These are phyloP conservation scores for Pseudogymnoascus sp. DNA, from an alignment of 2,329 filamentous ascomycete genomes.

Conservation along the genomic window DNA sequence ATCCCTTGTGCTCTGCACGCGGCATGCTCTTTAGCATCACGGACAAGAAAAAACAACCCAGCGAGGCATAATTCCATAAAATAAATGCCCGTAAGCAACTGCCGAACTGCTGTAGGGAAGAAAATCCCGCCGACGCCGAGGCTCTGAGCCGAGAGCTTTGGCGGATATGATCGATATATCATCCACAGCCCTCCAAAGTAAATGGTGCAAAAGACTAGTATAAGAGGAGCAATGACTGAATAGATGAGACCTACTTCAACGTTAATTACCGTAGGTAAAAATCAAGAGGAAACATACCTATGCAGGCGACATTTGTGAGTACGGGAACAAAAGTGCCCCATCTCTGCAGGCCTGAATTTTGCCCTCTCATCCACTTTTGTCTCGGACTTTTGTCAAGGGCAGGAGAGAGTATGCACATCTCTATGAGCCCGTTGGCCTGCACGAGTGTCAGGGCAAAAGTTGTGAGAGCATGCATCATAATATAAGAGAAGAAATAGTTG, in stretches of 20 bases:
- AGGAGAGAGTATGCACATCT: slow-evolving; percentile 14
- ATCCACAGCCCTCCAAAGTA: slow-evolving; percentile 16
- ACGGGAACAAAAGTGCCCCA: slow-evolving; percentile 14
- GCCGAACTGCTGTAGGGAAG: slow-evolving; percentile 2
- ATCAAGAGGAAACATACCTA: slow-evolving; percentile 16
- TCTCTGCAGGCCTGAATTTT: background rate
- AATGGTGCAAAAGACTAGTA: slow-evolving; percentile 14
- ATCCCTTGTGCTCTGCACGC: slow-evolving; percentile 5
- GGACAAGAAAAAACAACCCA: slow-evolving; percentile 9
- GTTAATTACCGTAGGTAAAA: no score
- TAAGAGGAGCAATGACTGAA: slow-evolving; percentile 17
- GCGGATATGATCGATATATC: slow-evolving; percentile 11
- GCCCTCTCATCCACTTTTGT: slow-evolving; percentile 10
- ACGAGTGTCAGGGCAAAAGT: slow-evolving; percentile 12
- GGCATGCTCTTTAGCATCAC: background rate
- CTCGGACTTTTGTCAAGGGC: slow-evolving; percentile 10
- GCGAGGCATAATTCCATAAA: slow-evolving; percentile 10
- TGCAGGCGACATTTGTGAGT: slow-evolving; percentile 15
- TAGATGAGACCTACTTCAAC: slow-evolving; percentile 17
- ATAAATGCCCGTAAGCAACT: slow-evolving; percentile 10
- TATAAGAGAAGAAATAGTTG: slow-evolving; percentile 22
- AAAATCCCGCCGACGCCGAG: background rate
- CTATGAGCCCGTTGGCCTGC: slow-evolving; percentile 10
- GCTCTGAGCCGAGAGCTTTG: background rate
- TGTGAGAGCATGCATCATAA: slow-evolving; percentile 16